Evolutionary conservation across 805 yeast species (phyloP).

Genomic region (Ogataea henricii): DNA sequence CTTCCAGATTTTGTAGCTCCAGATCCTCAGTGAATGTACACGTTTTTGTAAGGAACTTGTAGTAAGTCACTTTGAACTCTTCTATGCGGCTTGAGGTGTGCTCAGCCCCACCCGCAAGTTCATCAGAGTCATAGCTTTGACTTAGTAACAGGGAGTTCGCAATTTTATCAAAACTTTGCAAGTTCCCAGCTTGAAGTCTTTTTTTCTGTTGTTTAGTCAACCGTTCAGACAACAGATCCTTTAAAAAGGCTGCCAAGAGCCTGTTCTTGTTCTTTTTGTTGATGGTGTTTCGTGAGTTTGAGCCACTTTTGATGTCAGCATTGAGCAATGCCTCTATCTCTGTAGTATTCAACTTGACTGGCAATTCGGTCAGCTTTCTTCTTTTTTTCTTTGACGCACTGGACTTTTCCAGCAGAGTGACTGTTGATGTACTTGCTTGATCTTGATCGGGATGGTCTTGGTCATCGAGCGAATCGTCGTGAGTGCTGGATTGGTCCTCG

Average conservation of each 20-base stretch:
- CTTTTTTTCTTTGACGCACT: conserved; percentile 21
- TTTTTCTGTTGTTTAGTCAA: conserved; percentile 19
- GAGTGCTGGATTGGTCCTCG: conserved; percentile 2
- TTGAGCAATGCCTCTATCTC: conserved; percentile 27
- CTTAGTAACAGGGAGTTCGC: conserved; percentile 15
- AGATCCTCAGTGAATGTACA: background rate
- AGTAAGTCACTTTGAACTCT: conserved; percentile 27
- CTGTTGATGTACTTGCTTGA: background rate
- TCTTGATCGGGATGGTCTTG: background rate
- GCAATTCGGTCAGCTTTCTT: conserved; percentile 18
- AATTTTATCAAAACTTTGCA: conserved; percentile 22
- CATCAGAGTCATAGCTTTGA: conserved; percentile 12
- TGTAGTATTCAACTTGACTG: conserved; percentile 22
- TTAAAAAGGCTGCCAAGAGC: conserved; percentile 30
- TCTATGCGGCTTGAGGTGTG: conserved; percentile 1
- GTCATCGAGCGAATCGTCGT: background rate
- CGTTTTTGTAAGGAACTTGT: conserved; percentile 8
- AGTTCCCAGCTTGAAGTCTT: conserved; percentile 29
- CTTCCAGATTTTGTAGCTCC: background rate
- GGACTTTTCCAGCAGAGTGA: background rate
- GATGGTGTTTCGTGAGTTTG: conserved; percentile 28
- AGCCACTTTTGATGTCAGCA: conserved; percentile 26
- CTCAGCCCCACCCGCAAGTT: background rate
- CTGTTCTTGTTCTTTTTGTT: conserved; percentile 29
- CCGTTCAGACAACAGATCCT: conserved; percentile 27